Evolutionary conservation across 495 filamentous ascomycete species (phyloP), one percentile per base, ranked within the genome.

Genomic region (Aspergillus conjunctus): DNA sequence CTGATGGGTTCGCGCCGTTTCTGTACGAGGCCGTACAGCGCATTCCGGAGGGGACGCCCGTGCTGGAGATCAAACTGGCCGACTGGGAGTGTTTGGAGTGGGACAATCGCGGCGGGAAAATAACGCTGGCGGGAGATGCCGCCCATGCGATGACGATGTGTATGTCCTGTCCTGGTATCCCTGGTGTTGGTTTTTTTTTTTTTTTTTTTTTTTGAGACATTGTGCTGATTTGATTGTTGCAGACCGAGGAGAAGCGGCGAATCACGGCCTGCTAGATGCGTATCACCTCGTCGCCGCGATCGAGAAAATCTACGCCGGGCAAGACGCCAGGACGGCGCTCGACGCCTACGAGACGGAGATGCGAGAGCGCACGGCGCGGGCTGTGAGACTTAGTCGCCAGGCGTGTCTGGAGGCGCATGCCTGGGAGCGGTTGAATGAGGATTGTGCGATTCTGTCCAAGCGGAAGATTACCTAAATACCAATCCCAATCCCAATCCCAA

Each of bases 81-180:
- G 86, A 88, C 66, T 87, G 70, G 68, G 68, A 67, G 66, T 70
- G 62, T 69, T 52, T 64, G 34, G 14, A 60, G 5, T 86, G 78
- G 76, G 73, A 85, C 63, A 85, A 76, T 43, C 68, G 61, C 2
- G 71, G 64, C 2, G 79, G 83, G 1, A 66, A 74, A 34, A 72
- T 84, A 1, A 81, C 81, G 0, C 54, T 88, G 21, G 76, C 81
- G 7, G 85, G 86, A 4, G 87, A 88, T 70, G 84, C 85, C 0
- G 76, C 83, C 7, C 85, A 89, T 69, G 76, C 84, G 1, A 88
- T 88, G 85, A 77, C 81, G 0, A 85, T 88, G 79, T 71, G 83
- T 81, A 74, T 45, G 76, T 67, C 44, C 41, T 57, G 55, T 12
- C 44, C 9, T n/a, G n/a, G n/a, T n/a, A n/a, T n/a, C n/a, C n/a